Percentiles rank a stretch among this genome's conserved stretches.
Conservation (phyloP, 1,284 basidiomycete genomes). For the Melampsora americana region DNA sequence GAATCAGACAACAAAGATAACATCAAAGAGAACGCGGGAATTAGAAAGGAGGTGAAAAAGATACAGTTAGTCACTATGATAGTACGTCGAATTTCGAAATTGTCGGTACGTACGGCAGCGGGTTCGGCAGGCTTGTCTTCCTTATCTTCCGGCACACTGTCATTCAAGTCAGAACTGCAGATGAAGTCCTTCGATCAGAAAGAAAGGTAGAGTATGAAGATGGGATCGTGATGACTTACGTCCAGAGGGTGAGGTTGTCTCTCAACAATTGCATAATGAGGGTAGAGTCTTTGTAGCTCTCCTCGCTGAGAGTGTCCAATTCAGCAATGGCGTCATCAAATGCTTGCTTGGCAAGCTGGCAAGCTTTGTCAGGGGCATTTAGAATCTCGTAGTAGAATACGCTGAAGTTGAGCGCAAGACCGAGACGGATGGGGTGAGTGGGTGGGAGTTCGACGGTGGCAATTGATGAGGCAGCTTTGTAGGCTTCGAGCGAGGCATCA, state of each 20-base stretch:
- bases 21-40: background rate
- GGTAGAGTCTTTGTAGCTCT: constrained; percentile 58
- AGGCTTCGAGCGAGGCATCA: constrained; percentile 55
- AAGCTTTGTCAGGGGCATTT: constrained; percentile 58
- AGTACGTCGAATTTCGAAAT: background rate
- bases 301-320: constrained; percentile 58
- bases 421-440: constrained; percentile 57
- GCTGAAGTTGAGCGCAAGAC: constrained; percentile 59
- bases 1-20: background rate
- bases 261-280: constrained; percentile 58
- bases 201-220: background rate
- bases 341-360: constrained; percentile 58
- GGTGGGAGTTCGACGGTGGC: constrained; percentile 57
- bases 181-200: background rate
- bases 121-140: constrained; percentile 44
- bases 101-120: constrained; percentile 15
- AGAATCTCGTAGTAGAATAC: constrained; percentile 60
- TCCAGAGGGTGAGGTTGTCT: constrained; percentile 58
- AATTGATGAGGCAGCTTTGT: constrained; percentile 57
- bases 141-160: constrained; percentile 41
- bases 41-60: background rate
- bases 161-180: constrained; percentile 43
- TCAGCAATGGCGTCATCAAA: constrained; percentile 59
- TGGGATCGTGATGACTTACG: constrained; percentile 41
- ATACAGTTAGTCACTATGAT: constrained; percentile 1